A percentile compares a stretch with the other conserved stretches of the same genome.
These are phyloP conservation scores for Trametes sanguinea DNA, from an alignment of 768 basidiomycete species.

Conservation along the genomic window DNA sequence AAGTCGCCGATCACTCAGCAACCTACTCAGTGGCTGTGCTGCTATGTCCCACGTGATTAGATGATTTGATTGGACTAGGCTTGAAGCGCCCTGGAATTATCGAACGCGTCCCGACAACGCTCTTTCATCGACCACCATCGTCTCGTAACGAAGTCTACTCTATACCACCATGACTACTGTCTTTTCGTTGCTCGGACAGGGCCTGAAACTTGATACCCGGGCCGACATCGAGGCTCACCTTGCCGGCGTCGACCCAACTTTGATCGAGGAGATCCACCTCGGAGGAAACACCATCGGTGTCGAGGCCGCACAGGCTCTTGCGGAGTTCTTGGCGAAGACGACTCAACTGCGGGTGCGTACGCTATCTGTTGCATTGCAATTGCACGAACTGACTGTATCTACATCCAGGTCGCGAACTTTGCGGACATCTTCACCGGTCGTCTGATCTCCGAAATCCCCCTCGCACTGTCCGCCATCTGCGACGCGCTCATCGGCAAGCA, in stretches of 20 bases:
- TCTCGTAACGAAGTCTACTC: neutral
- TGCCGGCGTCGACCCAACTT: constrained; percentile 57
- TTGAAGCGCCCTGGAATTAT: constrained; percentile 1
- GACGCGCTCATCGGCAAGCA: constrained; percentile 80
- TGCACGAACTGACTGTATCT: neutral
- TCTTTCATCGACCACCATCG: constrained; percentile 13
- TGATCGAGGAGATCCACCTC: constrained; percentile 86
- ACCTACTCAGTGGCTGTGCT: constrained; percentile 13
- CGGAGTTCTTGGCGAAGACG: constrained; percentile 72
- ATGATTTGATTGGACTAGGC: constrained; percentile 17
- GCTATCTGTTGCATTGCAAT: neutral
- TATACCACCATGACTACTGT: constrained; percentile 30
- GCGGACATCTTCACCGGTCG: constrained; percentile 98
- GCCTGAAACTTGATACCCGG: constrained; percentile 77
- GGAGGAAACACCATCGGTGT: constrained; percentile 95
- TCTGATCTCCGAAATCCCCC: constrained; percentile 92
- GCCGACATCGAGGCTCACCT: constrained; percentile 78
- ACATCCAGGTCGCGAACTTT: constrained; percentile 85
- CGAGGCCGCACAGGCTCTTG: constrained; percentile 84
- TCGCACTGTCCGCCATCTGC: constrained; percentile 85
- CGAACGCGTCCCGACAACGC: constrained; percentile 10
- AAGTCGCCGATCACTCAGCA: constrained; percentile 1
- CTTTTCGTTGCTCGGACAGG: constrained; percentile 62
- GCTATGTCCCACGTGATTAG: constrained; percentile 5
- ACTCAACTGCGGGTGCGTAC: constrained; percentile 64